Evolutionary conservation across 2,329 filamentous ascomycete species (phyloP).

Genomic region (Cytospora piceae): DNA sequence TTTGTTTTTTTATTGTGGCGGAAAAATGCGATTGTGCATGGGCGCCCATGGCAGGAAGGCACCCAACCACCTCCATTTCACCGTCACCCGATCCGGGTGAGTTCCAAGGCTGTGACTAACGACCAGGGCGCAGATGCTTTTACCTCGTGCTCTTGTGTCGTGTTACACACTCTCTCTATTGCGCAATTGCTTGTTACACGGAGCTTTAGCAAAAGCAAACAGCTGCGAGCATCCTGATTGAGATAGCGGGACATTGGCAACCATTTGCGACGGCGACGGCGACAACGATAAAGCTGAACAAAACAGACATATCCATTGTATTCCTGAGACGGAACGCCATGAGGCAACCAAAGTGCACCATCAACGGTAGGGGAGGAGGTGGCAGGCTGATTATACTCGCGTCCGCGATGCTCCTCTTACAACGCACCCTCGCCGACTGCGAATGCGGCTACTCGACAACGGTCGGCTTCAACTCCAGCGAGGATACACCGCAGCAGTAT

Average conservation of each 20-base stretch:
- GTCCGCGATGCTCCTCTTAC: conserved; percentile 31
- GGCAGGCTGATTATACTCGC: background rate
- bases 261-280: background rate
- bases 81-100: background rate
- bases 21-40: background rate
- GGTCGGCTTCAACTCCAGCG: conserved; percentile 43
- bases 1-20: background rate
- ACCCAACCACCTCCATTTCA: background rate
- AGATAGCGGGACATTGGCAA: background rate
- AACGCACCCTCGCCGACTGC: conserved; percentile 53
- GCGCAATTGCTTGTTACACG: background rate
- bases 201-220: background rate
- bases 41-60: background rate
- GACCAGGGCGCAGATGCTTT: background rate
- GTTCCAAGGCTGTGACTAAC: background rate
- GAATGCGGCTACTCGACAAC: conserved; percentile 72
- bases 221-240: background rate
- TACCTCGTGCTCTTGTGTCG: background rate
- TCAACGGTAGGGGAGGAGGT: background rate
- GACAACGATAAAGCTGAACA: background rate
- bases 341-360: background rate
- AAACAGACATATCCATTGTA: background rate
- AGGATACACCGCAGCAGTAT: conserved; percentile 34
- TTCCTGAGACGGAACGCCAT: background rate
- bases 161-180: background rate